Base-by-base conservation (phyloP, 352 stramenopile species). In the Elongisporangium senticosum region DNA sequence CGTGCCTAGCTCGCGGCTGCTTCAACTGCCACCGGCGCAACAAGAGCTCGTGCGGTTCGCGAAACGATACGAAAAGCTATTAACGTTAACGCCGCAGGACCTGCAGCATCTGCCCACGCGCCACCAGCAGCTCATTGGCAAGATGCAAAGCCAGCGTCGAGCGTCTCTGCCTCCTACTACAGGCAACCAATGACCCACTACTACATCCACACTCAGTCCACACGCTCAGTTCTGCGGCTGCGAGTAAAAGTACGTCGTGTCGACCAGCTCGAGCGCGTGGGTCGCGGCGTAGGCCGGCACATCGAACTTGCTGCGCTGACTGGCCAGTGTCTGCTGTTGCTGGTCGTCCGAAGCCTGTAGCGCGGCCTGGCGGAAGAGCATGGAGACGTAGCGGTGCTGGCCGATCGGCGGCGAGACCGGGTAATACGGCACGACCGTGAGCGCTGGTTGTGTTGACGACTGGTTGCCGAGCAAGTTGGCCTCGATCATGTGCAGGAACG, bases 401-500 rank as follows among this genome's bases (percentile, higher is more conserved):
- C 80, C 80, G 7, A 61, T 53, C 0, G 78, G 76, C 4, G 78
- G 80, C 21, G 67, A 70, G 49, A 90, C 80, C 0, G 80, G 76
- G 39, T 74, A 88, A 61, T 88, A 88, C 3, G 77, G 74, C 8
- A 86, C 75, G 22, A 87, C 64, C 14, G 66, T 68, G 13, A 60
- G 50, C 7, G 53, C 55, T 14, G 61, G 19, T 5, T 65, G 28
- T 11, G 33, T 14, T 6, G n/a, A 11, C n/a, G 23, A 14, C 19
- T 24, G 21, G 20, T 37, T 20, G 22, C 54, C 15, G 13, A 15
- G 39, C n/a, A 77, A 60, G 24, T 74, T 68, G 11, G 68, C 61
- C 21, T 87, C 61, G 43, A 89, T 86, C 58, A 81, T 85, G 65
- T 91, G 81, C 49, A 91, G 60, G 60, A 88, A 91, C 39, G 81